phyloP scores from a whole-genome alignment of 2,329 filamentous ascomycete genomes.

The Torrubiellomyces zombiae region DNA sequence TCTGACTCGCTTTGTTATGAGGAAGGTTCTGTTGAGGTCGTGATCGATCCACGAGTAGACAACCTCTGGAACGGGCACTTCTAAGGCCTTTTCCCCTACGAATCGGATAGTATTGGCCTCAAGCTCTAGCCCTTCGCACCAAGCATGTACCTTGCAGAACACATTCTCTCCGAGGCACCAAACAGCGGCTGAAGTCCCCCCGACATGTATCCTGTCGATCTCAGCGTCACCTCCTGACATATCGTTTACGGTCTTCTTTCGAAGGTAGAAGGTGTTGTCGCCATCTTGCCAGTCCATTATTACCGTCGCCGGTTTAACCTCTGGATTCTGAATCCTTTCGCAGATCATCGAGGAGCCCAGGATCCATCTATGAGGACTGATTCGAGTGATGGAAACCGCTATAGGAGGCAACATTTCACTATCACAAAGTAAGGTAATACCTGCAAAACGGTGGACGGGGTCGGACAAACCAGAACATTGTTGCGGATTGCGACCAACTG shows the following conservation, averaged over 20 bases:
- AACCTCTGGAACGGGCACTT: conserved; percentile 2
- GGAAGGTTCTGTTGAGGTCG: conserved; percentile 2
- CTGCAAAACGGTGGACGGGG: too few species aligned
- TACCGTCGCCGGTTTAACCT: neutral
- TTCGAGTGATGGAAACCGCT: neutral
- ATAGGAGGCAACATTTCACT: conserved; percentile 1
- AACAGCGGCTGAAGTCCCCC: conserved; percentile 1
- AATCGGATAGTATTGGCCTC: conserved; percentile 2
- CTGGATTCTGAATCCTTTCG: conserved; percentile 1
- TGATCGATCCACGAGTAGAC: conserved; percentile 3
- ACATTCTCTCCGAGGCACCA: conserved; percentile 1
- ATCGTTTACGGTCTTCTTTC: neutral
- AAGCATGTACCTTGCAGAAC: conserved; percentile 1
- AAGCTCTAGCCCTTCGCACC: conserved; percentile 1
- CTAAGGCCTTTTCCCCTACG: conserved; percentile 1
- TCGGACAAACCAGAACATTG: too few species aligned
- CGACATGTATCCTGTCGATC: conserved; percentile 1
- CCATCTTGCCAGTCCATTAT: too few species aligned
- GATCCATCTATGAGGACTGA: conserved; percentile 1
- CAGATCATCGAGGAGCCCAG: conserved; percentile 1
- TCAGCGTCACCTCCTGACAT: neutral
- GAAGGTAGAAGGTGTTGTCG: conserved; percentile 1
- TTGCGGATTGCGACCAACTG: too few species aligned
- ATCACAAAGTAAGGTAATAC: conserved; percentile 1
- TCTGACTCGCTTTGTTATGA: conserved; percentile 2